These are phyloP conservation scores for Penicillium canariense DNA, from an alignment of 495 filamentous ascomycete species.

Conservation along the genomic window DNA sequence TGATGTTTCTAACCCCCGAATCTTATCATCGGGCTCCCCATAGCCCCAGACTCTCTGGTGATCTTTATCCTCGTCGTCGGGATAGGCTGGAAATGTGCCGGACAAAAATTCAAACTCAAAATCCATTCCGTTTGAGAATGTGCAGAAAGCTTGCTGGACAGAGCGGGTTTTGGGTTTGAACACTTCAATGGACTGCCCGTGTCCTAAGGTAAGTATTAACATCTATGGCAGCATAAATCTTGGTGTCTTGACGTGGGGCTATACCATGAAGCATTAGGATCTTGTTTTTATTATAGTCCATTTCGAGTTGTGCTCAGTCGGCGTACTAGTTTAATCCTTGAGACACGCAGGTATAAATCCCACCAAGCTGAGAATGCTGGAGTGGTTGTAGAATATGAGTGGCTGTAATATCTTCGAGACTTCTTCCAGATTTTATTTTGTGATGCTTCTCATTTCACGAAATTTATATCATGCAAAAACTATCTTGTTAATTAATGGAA, in stretches of 20 bases:
- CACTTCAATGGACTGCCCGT: not conserved
- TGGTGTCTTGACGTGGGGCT: not conserved
- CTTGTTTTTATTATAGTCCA: too few relatives aligned
- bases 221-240: not conserved
- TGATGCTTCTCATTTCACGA: too few relatives aligned
- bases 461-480: too few relatives aligned
- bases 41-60: not conserved
- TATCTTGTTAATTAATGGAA: too few relatives aligned
- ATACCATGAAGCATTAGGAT: not conserved
- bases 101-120: not conserved
- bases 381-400: too few relatives aligned
- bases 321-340: too few relatives aligned
- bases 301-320: too few relatives aligned
- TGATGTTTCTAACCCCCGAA: not conserved
- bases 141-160: not conserved
- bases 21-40: not conserved
- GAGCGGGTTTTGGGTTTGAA: not conserved
- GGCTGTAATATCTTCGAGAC: too few relatives aligned
- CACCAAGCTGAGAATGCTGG: too few relatives aligned
- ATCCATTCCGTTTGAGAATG: not conserved
- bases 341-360: too few relatives aligned
- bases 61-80: not conserved
- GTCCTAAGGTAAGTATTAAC: not conserved
- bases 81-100: not conserved
- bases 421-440: too few relatives aligned